Base-by-base conservation (phyloP, 768 basidiomycete species). In the Tylopilus sp. region DNA sequence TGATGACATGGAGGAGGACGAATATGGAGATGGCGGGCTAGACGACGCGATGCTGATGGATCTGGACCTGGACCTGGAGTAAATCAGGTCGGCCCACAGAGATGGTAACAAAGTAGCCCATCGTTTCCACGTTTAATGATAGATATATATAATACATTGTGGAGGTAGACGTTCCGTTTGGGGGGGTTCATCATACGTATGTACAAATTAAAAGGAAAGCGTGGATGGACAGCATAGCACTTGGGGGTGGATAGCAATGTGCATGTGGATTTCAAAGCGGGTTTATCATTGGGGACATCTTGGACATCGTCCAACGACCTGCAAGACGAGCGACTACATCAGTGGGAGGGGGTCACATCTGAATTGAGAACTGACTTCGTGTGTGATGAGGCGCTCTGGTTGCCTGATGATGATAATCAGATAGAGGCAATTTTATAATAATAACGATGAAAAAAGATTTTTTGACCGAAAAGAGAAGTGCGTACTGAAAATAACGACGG, bases 1-100 rank as follows among this genome's bases (percentile, higher is more conserved):
- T 47, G 58, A 67, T 51, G 54, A 65, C 5, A 64, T 62, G 57
- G 71, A 76, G 23, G 77, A 78, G 31, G 83, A 88, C 30, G 82
- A 86, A 44, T 86, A 82, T 58, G 75, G 69, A 7, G 82, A 86
- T 56, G 85, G 82, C 3, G 88, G 83, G 12, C 76, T 90, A 50
- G 76, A 78, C 22, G 85, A 89, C 58, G 74, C 70, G 43, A 77
- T 81, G 71, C 58, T 88, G 31, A 75, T 80, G 59, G 81, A 83
- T 38, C 64, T 85, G 57, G 81, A 85, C 65, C 41, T 76, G 47
- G 65, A 48, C 31, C 52, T 49, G 30, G 18, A 25, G 3, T 15
- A 28, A 10, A 28, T 28, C 7, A n/a, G 25, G 28, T 28, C 6
- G 28, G 28, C 28, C 28, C 40, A 41, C 23, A 25, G 22, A 9